phyloP scores from a whole-genome alignment of 2,329 filamentous ascomycete genomes.

The Xylariaceae sp. region DNA sequence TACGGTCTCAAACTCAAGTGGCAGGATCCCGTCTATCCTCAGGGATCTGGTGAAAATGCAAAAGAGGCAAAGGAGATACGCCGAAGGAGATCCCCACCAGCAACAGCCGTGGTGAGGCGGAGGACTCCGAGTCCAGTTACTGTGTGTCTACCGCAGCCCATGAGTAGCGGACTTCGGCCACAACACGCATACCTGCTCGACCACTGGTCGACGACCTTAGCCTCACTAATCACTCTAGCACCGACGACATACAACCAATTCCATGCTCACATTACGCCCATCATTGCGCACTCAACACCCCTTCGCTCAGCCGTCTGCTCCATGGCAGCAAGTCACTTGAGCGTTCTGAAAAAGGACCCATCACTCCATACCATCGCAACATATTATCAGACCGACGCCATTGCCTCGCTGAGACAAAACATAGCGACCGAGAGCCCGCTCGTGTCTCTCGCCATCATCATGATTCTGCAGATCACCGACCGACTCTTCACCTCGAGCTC shows the following conservation, averaged over 20 bases:
- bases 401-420: slow-evolving; percentile 22
- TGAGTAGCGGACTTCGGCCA: slow-evolving; percentile 13
- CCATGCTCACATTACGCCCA: slow-evolving; percentile 31
- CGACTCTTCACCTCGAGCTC: slow-evolving; percentile 29
- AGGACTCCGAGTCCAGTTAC: not conserved
- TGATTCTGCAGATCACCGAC: slow-evolving; percentile 32
- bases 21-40: slow-evolving; percentile 20
- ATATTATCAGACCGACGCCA: slow-evolving; percentile 23
- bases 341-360: slow-evolving; percentile 24
- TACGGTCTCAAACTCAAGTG: slow-evolving; percentile 31
- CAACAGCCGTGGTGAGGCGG: not conserved
- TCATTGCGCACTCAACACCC: slow-evolving; percentile 27
- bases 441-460: slow-evolving; percentile 30
- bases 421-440: slow-evolving; percentile 23
- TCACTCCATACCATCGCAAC: slow-evolving; percentile 23
- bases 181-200: slow-evolving; percentile 25
- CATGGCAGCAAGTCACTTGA: slow-evolving; percentile 32
- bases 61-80: slow-evolving; percentile 11
- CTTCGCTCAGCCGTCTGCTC: slow-evolving; percentile 30
- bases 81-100: slow-evolving; percentile 1
- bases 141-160: slow-evolving; percentile 4
- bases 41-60: slow-evolving; percentile 6
- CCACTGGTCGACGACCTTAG: slow-evolving; percentile 30
- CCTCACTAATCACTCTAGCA: slow-evolving; percentile 29
- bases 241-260: slow-evolving; percentile 28